Base-by-base conservation (phyloP, 2,329 filamentous ascomycete species). In the Claviceps humidiphila region DNA sequence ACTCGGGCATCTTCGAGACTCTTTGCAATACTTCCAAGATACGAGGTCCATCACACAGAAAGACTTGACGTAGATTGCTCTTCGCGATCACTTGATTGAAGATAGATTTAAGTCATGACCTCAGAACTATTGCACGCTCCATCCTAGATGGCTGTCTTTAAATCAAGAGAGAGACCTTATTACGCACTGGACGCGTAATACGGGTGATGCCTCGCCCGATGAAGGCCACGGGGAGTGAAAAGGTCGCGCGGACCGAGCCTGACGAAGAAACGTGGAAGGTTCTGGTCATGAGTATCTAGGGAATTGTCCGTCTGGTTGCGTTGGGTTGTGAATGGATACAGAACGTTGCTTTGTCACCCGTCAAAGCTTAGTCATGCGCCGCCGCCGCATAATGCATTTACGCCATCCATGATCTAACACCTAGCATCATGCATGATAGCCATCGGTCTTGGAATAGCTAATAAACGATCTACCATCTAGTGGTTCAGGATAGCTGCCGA, bases 231-330 rank as follows among this genome's bases (percentile, higher is more conserved):
- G 22, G 20, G 42, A 14, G n/a, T 13, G 42, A 42, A 43, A 3
- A 16, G 42, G 22, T 4, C 24, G 30, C 30, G 9, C 30, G 30
- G 30, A 34, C 30, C 9, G 9, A 7, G 42, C 24, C 24, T 44
- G 42, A 3, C 13, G 16, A 17, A 26, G 42, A 16, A 24, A 16
- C 2, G 4, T 82, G 66, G 7, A 85, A 67, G 2, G 79, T 78
- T 0, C 77, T 70, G 30, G 78, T 73, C 64, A 87, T 84, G 1
- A 72, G 30, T 11, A 30, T 30, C 26, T 34, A 34, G 30, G 30
- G 30, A 34, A 34, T 34, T 34, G 30, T 11, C 30, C 30, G 30
- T 34, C 30, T 34, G 30, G 30, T 34, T 34, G 26, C 8, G 26
- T 30, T 30, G 8, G 26, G 26, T 8, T 30, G 26, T 30, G 24